Base-by-base conservation (phyloP, 306 rosid genomes). In the Cucumis sativus region DNA sequence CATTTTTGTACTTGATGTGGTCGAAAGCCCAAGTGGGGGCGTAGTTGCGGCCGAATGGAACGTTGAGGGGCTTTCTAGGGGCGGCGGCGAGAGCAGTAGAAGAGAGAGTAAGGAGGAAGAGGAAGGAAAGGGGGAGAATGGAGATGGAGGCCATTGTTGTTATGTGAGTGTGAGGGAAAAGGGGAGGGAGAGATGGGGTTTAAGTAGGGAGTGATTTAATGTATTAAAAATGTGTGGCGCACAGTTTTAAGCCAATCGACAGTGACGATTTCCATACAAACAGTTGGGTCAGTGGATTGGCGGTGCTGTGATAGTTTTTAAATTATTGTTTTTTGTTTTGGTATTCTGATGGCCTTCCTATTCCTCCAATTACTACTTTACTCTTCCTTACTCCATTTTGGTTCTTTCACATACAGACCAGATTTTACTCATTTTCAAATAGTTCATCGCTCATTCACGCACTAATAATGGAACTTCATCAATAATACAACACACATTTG, bases 1-100 rank as follows among this genome's bases (percentile, higher is more conserved):
- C 96, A 67, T 84, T 88, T 78, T 83, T 79, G 86, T 89, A 90
- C 83, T 90, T 92, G 77, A 92, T 92, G 80, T 90, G 97, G 69
- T 92, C 96, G 64, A 83, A 92, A 40, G 97, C 94, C 97, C 97
- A 92, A 0, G 96, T 89, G 23, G 97, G 97, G 21, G 7, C 23
- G 23, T 90, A 92, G 86, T 92, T 92, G 20, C 94, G 78, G 5
- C 90, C 88, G 5, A 92, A 92, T 5, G 86, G 82, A 0, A 89
- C 96, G 57, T 85, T 84, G 0, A 92, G 66, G 0, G 97, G 88
- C 73, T 17, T 88, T 35, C 59, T 69, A 0, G 91, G 96, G 71
- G 68, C 47, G 43, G 84, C 84, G 8, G 80, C 83, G 14, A 82
- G 28, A 13, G 87, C 84, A 7, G 6, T 72, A 17, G 83, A 79